Percentiles rank a stretch among this genome's conserved stretches.
phyloP scores from a whole-genome alignment of 78 protist species.

The Dictyostelium brefeldianum region DNA sequence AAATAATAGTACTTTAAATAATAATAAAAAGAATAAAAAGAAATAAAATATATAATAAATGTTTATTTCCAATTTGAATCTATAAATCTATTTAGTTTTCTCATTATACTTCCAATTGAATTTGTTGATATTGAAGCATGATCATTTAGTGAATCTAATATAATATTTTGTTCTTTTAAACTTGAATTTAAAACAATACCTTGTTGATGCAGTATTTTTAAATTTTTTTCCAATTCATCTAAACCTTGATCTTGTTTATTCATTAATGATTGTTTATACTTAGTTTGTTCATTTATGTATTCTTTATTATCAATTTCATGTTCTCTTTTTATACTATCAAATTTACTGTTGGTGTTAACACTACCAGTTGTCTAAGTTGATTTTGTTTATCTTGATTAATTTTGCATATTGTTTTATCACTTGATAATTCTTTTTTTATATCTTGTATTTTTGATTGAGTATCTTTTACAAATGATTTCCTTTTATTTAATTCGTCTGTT shows the following conservation, averaged over 20 bases:
- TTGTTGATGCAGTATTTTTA: slow-evolving; percentile 3
- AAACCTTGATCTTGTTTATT: slow-evolving; percentile 38
- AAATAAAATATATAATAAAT: too few relatives aligned
- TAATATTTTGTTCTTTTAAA: slow-evolving; percentile 9
- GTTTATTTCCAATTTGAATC: too few relatives aligned
- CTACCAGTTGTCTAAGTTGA: too few relatives aligned
- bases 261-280: neutral
- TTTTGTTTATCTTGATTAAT: slow-evolving; percentile 27
- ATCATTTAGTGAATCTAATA: slow-evolving; percentile 27
- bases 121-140: neutral
- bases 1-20: neutral
- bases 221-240: neutral
- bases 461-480: slow-evolving; percentile 39
- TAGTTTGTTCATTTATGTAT: slow-evolving; percentile 7
- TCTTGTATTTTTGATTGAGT: neutral
- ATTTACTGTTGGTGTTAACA: too few relatives aligned
- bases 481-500: neutral
- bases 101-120: slow-evolving; percentile 37
- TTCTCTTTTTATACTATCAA: neutral
- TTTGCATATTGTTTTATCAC: neutral
- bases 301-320: slow-evolving; percentile 40
- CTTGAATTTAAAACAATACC: neutral
- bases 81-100: slow-evolving; percentile 60
- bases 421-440: neutral
- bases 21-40: too few relatives aligned